Evolutionary conservation across 2,329 filamentous ascomycete genomes (phyloP).

Genomic region (Fusarium transvaalense): DNA sequence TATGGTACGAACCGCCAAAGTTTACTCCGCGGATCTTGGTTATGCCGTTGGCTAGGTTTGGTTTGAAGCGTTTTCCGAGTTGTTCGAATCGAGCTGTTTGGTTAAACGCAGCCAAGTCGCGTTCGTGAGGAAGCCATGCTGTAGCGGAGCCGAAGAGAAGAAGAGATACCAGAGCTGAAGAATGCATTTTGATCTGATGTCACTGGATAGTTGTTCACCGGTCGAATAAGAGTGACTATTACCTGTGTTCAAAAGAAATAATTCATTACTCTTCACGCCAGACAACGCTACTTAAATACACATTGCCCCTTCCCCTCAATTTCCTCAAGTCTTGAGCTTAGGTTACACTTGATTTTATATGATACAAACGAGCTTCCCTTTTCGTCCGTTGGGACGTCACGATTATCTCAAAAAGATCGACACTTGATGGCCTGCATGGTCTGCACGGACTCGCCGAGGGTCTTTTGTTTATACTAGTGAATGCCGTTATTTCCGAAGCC

Average conservation of each 20-base stretch:
- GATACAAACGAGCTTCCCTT: background rate
- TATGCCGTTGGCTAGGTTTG: conserved; percentile 6
- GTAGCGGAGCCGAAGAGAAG: conserved; percentile 16
- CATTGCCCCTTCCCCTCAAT: background rate
- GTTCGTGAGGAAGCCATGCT: conserved; percentile 34
- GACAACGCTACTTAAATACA: background rate
- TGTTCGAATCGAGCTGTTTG: conserved; percentile 34
- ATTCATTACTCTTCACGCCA: background rate
- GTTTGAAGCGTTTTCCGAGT: conserved; percentile 33
- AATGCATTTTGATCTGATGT: background rate
- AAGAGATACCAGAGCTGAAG: background rate
- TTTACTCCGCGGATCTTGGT: conserved; percentile 39
- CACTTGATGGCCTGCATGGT: background rate
- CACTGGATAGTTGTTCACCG: background rate
- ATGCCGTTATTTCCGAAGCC: background rate
- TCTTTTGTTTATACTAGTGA: background rate
- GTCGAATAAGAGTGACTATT: background rate
- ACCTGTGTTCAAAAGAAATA: background rate
- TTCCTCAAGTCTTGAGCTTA: background rate
- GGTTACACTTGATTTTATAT: background rate
- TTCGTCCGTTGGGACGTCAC: background rate
- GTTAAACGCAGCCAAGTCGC: conserved; percentile 34
- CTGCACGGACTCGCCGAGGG: background rate
- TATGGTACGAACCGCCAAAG: conserved; percentile 15
- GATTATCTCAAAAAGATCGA: background rate